Evolutionary conservation across 352 stramenopile genomes (phyloP), one percentile per base, ranked within the genome.

Genomic region (Pythium pectinolyticum): DNA sequence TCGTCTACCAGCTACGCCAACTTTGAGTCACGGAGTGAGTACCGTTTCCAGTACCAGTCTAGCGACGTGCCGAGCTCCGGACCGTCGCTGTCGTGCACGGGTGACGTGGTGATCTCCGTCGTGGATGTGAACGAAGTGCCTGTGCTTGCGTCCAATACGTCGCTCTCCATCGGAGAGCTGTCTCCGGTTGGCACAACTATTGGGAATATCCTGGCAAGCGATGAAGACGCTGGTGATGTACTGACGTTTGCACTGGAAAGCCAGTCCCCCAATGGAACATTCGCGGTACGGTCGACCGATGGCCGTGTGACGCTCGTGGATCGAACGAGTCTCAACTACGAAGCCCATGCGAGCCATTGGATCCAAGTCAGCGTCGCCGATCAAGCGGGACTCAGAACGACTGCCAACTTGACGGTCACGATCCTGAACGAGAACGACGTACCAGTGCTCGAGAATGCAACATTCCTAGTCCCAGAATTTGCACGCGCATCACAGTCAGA

Each of bases 101-200:
- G 69, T 25, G 57, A 75, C 19, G 61, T 86, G 24, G 65, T 74
- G 9, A 72, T 89, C 24, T 70, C 49, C 20, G 67, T 89, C 41
- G 61, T 84, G 3, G 69, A 89, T 35, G 61, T 75, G 3, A 86
- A 86, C 43, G 80, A 89, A 72, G 60, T 66, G 5, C 80, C 80
- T 24, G 54, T 40, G 45, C 61, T 83, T 19, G 37, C 32, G 43
- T 57, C 76, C 6, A 62, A 48, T 4, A 51, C 19, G 0, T 25
- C 31, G 8, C 41, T 73, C 12, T 31, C 32, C 27, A 55, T 89
- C 19, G 35, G 50, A 34, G 80, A 89, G 41, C 73, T 67, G n/a
- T 20, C 53, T 1, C 14, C 22, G 14, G 15, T 57, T 0, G 58
- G 66, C 0, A 46, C 58, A 6, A 14, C 15, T 0, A 63, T 61